Base-by-base conservation (phyloP, 2,329 filamentous ascomycete genomes). In the Metarhizium anisopliae region DNA sequence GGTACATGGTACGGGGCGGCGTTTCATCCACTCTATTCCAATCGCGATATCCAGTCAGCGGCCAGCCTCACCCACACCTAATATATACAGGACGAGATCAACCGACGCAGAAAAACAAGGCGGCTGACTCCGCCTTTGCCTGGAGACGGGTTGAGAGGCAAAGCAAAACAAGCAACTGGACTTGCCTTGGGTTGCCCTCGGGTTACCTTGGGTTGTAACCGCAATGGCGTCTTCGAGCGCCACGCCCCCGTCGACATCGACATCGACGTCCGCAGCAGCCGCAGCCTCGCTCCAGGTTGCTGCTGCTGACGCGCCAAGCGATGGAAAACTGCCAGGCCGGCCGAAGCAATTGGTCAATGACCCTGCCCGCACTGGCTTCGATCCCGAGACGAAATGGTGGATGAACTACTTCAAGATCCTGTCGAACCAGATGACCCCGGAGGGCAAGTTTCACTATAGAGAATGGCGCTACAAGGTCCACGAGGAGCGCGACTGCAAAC, bases 321-420 rank as follows among this genome's bases (percentile, higher is more conserved):
- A 35, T 38, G 55, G 40, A 55, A 52, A 43, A 4, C 55, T 14
- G n/a, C 25, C 53, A 6, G 40, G 40, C 43, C 32, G 53, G 7
- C 58, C 63, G 53, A 67, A 64, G 58, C 67, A 75, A 66, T 70
- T 81, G 62, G 63, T 74, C 61, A 85, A 85, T 69, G 80, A 85
- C 69, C 82, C 83, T 47, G 69, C 75, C 57, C 76, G 79, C 60
- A 85, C 83, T 25, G 82, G 82, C 61, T 86, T 85, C 75, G 80
- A 85, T 70, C 82, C 83, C 53, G 64, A 76, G 62, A 77, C 75
- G 50, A 72, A 72, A 59, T 82, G 79, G 78, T 96, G 90, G 87
- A 81, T 87, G 68, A 95, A 89, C 75, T 87, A 91, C 76, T 96
- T 95, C 79, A 83, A 83, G 64, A 87, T 92, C 72, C 76, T 95